Conservation (phyloP, 768 basidiomycete genomes). For the Mycena chlorophos region DNA sequence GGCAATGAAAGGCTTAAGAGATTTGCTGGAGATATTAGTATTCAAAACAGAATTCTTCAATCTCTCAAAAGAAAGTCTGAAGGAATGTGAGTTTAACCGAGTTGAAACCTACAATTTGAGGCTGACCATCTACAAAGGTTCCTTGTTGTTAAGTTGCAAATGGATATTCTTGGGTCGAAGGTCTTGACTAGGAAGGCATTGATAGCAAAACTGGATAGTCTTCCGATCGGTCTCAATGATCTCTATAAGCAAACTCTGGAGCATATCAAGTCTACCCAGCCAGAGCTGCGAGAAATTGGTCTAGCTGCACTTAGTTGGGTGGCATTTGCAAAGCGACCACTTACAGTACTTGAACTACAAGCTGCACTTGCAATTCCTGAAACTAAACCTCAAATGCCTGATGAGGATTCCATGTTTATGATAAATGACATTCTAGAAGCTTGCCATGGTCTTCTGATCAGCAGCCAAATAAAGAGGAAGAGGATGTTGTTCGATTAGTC, state of each 20-base stretch:
- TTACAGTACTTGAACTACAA: not conserved
- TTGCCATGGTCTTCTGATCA: not conserved
- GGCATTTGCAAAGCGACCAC: not conserved
- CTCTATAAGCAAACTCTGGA: not conserved
- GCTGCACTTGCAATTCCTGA: not conserved
- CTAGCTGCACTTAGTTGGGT: not conserved
- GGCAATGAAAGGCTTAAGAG: not conserved
- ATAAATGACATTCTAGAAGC: not conserved
- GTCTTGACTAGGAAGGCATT: not conserved
- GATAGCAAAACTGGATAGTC: not conserved
- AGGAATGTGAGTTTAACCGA: not conserved
- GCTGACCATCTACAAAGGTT: too few relatives aligned
- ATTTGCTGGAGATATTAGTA: not conserved
- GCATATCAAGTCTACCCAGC: not conserved
- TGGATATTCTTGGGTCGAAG: not conserved
- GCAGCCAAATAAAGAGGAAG: too few relatives aligned
- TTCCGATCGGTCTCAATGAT: not conserved
- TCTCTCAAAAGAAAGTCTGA: not conserved
- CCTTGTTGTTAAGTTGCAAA: not conserved
- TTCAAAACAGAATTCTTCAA: not conserved
- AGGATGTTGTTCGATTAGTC: not conserved
- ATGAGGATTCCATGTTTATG: not conserved
- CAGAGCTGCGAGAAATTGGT: not conserved
- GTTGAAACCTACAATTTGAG: too few relatives aligned
- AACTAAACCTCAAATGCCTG: not conserved